Base-by-base conservation (phyloP, 768 basidiomycete genomes). In the Agaricus bisporus region DNA sequence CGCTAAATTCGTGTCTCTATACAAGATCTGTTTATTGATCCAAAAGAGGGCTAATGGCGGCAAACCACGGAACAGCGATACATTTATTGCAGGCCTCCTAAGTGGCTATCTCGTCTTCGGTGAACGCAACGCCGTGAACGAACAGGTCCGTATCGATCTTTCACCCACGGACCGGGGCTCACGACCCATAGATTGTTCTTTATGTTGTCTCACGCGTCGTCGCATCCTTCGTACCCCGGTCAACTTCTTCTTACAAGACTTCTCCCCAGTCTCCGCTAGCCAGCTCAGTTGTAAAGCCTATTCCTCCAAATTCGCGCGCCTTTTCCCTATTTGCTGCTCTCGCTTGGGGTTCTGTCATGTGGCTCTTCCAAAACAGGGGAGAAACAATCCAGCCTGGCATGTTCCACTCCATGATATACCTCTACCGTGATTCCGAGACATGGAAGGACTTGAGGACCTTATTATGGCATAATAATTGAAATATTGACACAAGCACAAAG, bases 311-410 rank as follows among this genome's bases (percentile, higher is more conserved):
- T 63, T 74, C 91, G 15, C 73, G 80, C 12, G 86, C 90, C 65
- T 99, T 98, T 70, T 82, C 88, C 1, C 64, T 89, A 42, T 93
- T 95, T 57, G 89, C 94, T 3, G 91, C 94, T 0, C 60, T 98
- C 12, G 80, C 86, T 29, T 98, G 97, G 97, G 97, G 92, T 41
- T 79, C 87, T 7, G 95, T 98, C 43, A 98, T 99, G 95, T 99
- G 88, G 81, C 72, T 97, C 56, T 98, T 95, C 79, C 78, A 85
- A 63, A 77, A 97, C 67, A 77, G 82, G 18, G 83, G 89, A 46
- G 87, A 98, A 70, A 85, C 85, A n/a, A 83, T 99, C 56, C 94
- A 98, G 63, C 91, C 92, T 15, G 97, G 95, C 54, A 91, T 98
- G 92, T 93, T 92, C 74, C 91, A 82, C 72, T 90, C 88, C 15